phyloP scores from a whole-genome alignment of 805 yeast species.

The Teunomyces panamensis region DNA sequence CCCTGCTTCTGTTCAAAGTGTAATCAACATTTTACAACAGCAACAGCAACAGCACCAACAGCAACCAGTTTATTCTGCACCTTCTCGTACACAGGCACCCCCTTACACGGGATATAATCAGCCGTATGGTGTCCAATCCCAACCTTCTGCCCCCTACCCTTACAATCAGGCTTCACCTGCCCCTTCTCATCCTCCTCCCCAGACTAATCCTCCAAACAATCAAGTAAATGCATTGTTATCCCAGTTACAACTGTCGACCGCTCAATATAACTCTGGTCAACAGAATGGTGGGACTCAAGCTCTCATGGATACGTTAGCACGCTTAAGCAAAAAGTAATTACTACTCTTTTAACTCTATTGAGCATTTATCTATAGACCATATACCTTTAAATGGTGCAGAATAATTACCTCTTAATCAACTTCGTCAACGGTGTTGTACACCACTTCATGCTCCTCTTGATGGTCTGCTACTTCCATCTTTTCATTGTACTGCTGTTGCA shows the following conservation, averaged over 20 bases:
- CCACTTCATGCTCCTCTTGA: constrained; percentile 9
- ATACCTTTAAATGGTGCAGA: constrained; percentile 3
- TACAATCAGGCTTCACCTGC: constrained; percentile 11
- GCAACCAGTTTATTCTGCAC: constrained; percentile 3
- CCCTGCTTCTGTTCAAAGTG: constrained; percentile 32
- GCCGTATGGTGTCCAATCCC: constrained; percentile 6
- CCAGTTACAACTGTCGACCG: constrained; percentile 19
- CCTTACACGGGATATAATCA: background rate
- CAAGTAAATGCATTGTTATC: constrained; percentile 27
- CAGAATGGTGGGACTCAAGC: constrained; percentile 19
- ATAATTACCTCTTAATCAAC: constrained; percentile 10
- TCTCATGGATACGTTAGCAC: constrained; percentile 37
- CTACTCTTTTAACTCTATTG: background rate
- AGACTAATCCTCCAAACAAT: constrained; percentile 14
- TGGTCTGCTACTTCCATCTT: constrained; percentile 13
- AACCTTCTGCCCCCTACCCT: constrained; percentile 4
- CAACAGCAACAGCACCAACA: constrained; percentile 22
- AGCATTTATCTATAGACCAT: background rate
- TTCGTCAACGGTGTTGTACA: constrained; percentile 10
- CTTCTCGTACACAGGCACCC: background rate
- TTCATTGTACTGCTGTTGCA: constrained; percentile 47
- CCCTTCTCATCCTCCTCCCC: constrained; percentile 11
- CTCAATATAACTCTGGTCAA: constrained; percentile 11
- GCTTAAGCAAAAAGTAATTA: constrained; percentile 28
- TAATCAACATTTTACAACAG: constrained; percentile 28